Evolutionary conservation across 257 asterid genomes (phyloP).

Genomic region (Buddleja alternifolia): DNA sequence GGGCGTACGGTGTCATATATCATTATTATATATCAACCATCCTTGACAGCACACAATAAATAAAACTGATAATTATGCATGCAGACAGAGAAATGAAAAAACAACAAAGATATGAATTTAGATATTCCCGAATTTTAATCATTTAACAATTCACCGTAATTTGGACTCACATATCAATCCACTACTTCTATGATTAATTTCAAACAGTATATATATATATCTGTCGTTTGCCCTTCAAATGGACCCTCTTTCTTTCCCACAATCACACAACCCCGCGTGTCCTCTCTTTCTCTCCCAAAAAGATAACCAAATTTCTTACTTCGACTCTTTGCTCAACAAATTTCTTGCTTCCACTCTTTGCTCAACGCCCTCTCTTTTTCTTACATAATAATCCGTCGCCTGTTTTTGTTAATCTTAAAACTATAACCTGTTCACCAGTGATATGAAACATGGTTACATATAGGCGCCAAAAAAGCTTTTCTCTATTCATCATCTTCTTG

Average conservation of each 20-base stretch:
- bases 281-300: background rate
- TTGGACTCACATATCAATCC: constrained; percentile 30
- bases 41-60: constrained; percentile 43
- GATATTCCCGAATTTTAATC: background rate
- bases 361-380: constrained; percentile 11
- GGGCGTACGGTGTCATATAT: constrained; percentile 36
- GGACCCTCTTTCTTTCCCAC: background rate
- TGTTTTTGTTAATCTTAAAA: background rate
- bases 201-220: background rate
- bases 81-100: constrained; percentile 21
- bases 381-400: background rate
- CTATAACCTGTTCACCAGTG: background rate
- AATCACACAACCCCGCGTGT: too few species aligned
- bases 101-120: constrained; percentile 33
- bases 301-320: background rate
- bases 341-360: constrained; percentile 42
- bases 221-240: background rate
- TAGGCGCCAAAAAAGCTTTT: background rate
- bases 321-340: too few species aligned
- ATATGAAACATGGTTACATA: constrained; percentile 30
- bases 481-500: constrained; percentile 11
- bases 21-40: constrained; percentile 43
- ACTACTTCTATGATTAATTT: constrained; percentile 17
- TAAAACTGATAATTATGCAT: constrained; percentile 31
- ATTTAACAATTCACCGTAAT: constrained; percentile 32